These are phyloP conservation scores for Nakaseomyces glabratus DNA, from an alignment of 1,139 yeast species.

Conservation along the genomic window DNA sequence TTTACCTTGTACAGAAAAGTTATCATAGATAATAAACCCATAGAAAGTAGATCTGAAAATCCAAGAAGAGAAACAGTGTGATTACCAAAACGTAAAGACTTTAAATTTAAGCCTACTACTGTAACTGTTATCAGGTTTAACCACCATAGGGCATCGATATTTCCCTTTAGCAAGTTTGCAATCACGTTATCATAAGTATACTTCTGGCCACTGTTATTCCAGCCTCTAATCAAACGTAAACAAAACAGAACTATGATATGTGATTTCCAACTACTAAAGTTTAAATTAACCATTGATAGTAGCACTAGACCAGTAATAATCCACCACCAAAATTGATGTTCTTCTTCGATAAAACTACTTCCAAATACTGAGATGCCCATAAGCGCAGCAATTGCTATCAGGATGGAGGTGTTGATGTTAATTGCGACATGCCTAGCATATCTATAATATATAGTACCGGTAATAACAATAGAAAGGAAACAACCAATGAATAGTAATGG, in stretches of 20 bases:
- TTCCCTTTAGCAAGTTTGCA: conserved; percentile 27
- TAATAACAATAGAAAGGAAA: conserved; percentile 30
- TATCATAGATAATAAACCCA: conserved; percentile 35
- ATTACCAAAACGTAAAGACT: conserved; percentile 9
- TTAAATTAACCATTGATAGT: background rate
- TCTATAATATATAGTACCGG: conserved; percentile 19
- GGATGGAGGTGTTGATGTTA: conserved; percentile 7
- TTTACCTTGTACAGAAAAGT: conserved; percentile 51
- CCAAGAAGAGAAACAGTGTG: conserved; percentile 28
- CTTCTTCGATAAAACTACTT: conserved; percentile 92
- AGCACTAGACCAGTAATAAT: conserved; percentile 27
- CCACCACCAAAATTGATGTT: conserved; percentile 96
- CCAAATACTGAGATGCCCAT: conserved; percentile 54
- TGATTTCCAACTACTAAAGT: conserved; percentile 6
- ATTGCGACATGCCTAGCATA: conserved; percentile 8
- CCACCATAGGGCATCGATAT: conserved; percentile 41
- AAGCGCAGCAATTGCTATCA: conserved; percentile 24
- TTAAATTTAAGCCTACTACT: conserved; percentile 14
- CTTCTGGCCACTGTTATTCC: conserved; percentile 92
- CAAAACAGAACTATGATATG: conserved; percentile 35
- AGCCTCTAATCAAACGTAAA: conserved; percentile 61
- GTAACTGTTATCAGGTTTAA: conserved; percentile 39
- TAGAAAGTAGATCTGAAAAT: conserved; percentile 30
- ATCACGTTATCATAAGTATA: conserved; percentile 44
- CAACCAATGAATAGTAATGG: conserved; percentile 44